Percentiles rank a stretch among this genome's conserved stretches.
These are phyloP conservation scores for Sporisorium graminicola DNA, from an alignment of 1,284 basidiomycete genomes.

Conservation along the genomic window DNA sequence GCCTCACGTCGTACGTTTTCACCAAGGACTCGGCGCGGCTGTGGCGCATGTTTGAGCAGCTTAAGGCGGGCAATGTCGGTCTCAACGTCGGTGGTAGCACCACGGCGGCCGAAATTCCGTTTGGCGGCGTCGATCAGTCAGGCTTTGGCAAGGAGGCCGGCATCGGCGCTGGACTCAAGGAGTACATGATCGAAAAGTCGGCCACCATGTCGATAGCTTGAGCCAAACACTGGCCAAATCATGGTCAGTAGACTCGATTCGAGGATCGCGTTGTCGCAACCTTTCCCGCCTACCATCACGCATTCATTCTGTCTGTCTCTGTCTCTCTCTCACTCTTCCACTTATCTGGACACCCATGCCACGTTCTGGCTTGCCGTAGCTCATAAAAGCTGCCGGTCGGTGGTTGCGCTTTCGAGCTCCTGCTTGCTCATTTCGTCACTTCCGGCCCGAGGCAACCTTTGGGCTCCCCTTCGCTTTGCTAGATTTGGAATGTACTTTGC, in stretches of 20 bases:
- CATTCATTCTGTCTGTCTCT: not conserved
- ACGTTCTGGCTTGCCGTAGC: too few relatives aligned
- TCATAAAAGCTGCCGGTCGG: not conserved
- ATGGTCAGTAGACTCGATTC: not conserved
- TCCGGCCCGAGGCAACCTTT: not conserved
- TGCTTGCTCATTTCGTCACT: not conserved
- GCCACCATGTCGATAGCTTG: slow-evolving; percentile 50
- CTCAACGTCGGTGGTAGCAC: slow-evolving; percentile 70
- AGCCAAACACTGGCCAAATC: slow-evolving; percentile 8
- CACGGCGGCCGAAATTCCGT: slow-evolving; percentile 71
- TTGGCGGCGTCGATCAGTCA: slow-evolving; percentile 91
- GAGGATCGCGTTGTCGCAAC: not conserved
- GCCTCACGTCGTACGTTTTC: slow-evolving; percentile 76
- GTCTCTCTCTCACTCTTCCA: not conserved
- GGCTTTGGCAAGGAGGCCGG: slow-evolving; percentile 74
- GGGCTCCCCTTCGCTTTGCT: not conserved
- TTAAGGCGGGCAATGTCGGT: slow-evolving; percentile 97
- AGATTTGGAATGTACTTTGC: slow-evolving; percentile 5
- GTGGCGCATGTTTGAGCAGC: slow-evolving; percentile 92
- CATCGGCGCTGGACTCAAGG: slow-evolving; percentile 80
- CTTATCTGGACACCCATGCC: not conserved
- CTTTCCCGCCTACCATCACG: not conserved
- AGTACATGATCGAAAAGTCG: slow-evolving; percentile 73
- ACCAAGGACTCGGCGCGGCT: slow-evolving; percentile 84
- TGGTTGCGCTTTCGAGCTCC: not conserved